These are phyloP conservation scores for Aspergillus ostianus DNA, from an alignment of 495 filamentous ascomycete genomes.

Conservation along the genomic window DNA sequence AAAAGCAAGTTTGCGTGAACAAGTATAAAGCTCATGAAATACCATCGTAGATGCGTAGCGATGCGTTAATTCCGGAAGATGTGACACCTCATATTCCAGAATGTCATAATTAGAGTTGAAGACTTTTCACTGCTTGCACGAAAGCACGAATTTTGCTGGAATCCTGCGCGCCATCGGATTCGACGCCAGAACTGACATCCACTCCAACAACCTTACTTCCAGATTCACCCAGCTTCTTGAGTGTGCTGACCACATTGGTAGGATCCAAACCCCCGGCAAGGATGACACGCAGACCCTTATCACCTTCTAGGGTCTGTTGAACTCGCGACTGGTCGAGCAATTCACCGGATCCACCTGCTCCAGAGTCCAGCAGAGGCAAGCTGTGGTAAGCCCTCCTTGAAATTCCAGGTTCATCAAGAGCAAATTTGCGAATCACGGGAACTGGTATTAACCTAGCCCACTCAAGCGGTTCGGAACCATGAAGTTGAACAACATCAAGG, in stretches of 20 bases:
- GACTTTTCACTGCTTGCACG: slow-evolving; percentile 66
- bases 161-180: slow-evolving; percentile 78
- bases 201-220: slow-evolving; percentile 69
- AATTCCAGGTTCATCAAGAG: slow-evolving; percentile 66
- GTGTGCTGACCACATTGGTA: slow-evolving; percentile 65
- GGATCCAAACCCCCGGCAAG: slow-evolving; percentile 81
- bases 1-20: not conserved
- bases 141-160: slow-evolving; percentile 80
- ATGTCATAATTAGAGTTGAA: slow-evolving; percentile 22
- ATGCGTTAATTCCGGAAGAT: not conserved
- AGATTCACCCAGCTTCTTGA: slow-evolving; percentile 55
- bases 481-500: slow-evolving; percentile 91
- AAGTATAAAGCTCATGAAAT: slow-evolving; percentile 4
- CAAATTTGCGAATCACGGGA: slow-evolving; percentile 83
- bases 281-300: slow-evolving; percentile 65
- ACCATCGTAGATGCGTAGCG: slow-evolving; percentile 10
- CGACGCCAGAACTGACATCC: slow-evolving; percentile 93
- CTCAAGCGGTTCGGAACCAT: slow-evolving; percentile 87
- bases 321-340: slow-evolving; percentile 66
- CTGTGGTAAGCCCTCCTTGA: slow-evolving; percentile 77
- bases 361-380: slow-evolving; percentile 81
- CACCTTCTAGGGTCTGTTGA: slow-evolving; percentile 56
- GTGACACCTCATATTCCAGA: not conserved
- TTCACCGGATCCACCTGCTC: slow-evolving; percentile 76
- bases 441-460: slow-evolving; percentile 86